A percentile compares a stretch with the other conserved stretches of the same genome.
These are phyloP conservation scores for Trichosporon sp. DNA, from an alignment of 1,284 basidiomycete genomes.

Conservation along the genomic window DNA sequence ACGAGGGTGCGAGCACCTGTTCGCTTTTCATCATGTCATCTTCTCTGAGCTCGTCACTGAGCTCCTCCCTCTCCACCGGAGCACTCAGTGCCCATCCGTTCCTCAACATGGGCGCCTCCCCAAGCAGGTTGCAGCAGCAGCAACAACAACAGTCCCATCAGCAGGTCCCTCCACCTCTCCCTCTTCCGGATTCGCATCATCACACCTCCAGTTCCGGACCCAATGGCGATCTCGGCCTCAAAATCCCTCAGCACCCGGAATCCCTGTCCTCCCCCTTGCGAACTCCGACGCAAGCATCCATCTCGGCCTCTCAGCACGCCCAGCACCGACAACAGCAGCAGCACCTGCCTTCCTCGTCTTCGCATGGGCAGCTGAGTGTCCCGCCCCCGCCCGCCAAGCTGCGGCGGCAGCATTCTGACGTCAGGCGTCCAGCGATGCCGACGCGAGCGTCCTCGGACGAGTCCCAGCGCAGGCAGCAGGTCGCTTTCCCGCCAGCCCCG, in stretches of 20 bases:
- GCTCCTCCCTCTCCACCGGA: background rate
- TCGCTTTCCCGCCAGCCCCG: background rate
- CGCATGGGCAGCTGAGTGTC: background rate
- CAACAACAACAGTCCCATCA: background rate
- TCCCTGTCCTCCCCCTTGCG: background rate
- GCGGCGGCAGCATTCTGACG: background rate
- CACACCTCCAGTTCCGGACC: background rate
- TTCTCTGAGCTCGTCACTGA: background rate
- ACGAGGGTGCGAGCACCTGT: background rate
- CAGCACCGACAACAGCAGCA: background rate
- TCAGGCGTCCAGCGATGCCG: background rate
- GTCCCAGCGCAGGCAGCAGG: background rate
- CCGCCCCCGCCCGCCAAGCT: background rate
- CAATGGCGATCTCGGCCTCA: background rate
- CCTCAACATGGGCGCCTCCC: background rate
- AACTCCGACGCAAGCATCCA: background rate
- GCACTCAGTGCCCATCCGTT: constrained; percentile 1
- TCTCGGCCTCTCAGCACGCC: background rate
- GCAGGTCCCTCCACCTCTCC: background rate
- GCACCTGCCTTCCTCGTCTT: background rate
- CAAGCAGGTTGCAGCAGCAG: background rate
- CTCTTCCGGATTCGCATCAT: background rate
- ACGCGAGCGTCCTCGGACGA: background rate
- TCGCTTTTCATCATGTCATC: background rate
- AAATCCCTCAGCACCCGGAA: background rate